Base-by-base conservation (phyloP, 305 asterid genomes). In the Solanum hybrid region DNA sequence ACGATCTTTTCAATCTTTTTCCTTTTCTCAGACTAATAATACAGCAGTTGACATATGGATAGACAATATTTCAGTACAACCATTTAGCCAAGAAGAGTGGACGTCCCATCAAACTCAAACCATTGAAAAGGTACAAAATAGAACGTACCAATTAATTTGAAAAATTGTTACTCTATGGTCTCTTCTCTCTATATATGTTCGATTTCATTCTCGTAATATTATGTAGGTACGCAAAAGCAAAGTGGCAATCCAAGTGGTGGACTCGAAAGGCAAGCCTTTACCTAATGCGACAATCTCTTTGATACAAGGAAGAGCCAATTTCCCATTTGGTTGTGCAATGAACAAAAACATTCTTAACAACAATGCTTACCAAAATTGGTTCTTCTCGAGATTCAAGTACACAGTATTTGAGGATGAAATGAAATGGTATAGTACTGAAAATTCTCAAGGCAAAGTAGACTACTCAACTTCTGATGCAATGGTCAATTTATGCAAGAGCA, bases 321-420 rank as follows among this genome's bases (percentile, higher is more conserved):
- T 96, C 78, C 98, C 97, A 1, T 24, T 96, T 3, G 98, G 99
- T 75, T 89, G 91, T 26, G 96, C 95, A 1, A 94, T 94, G 4
- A 93, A 92, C 91, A 35, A 16, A 2, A 90, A 92, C 91, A 93
- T 96, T 89, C 90, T 95, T 75, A 10, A 6, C 0, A 92, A 94
- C 89, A 2, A 34, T 0, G 94, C 91, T 5, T 96, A 94, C 80
- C 93, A 94, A 26, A 89, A 92, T 3, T 95, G 97, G 97, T 96
- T 95, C 90, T 18, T 89, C 5, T 86, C 96, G 2, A 92, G 95
- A 90, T 96, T 96, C 97, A 94, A 79, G 78, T 75, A 82, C 92
- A 94, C 97, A 0, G 95, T 93, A 0, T 96, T 96, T 80, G 98
- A 93, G 78, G 89, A 95, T 81, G 97, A 96, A 90, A 82, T 96